Percentiles rank a stretch among this genome's conserved stretches.
Conservation (phyloP, 2,329 filamentous ascomycete genomes). For the Microcyclosporella mali region DNA sequence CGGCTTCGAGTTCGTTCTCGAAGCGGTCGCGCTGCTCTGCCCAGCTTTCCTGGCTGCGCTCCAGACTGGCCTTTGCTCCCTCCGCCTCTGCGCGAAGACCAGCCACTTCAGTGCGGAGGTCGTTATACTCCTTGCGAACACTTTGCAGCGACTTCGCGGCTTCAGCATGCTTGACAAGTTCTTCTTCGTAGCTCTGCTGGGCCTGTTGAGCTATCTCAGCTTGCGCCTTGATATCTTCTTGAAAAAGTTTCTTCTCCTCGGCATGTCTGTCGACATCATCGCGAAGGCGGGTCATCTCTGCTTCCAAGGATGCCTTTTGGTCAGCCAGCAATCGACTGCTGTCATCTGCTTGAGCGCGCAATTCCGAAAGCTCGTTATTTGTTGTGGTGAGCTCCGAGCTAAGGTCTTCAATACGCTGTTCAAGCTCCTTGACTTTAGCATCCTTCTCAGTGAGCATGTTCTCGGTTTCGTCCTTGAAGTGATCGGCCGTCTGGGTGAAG, state of each 20-base stretch:
- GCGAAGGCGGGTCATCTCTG: slow-evolving; percentile 73
- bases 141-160: slow-evolving; percentile 80
- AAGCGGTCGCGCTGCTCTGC: slow-evolving; percentile 71
- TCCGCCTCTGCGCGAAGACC: slow-evolving; percentile 75
- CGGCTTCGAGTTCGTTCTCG: slow-evolving; percentile 74
- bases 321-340: slow-evolving; percentile 65
- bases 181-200: slow-evolving; percentile 90
- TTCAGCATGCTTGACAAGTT: slow-evolving; percentile 90
- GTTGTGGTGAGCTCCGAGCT: slow-evolving; percentile 72
- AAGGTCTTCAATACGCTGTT: slow-evolving; percentile 77
- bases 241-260: slow-evolving; percentile 75
- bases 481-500: slow-evolving; percentile 71
- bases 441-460: slow-evolving; percentile 69
- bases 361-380: slow-evolving; percentile 71
- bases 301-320: slow-evolving; percentile 71
- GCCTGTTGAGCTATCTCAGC: slow-evolving; percentile 89
- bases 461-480: slow-evolving; percentile 84
- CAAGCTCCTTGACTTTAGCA: slow-evolving; percentile 68
- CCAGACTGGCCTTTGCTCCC: slow-evolving; percentile 70
- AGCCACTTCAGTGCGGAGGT: slow-evolving; percentile 71
- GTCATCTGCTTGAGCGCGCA: slow-evolving; percentile 77
- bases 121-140: slow-evolving; percentile 72
- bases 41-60: slow-evolving; percentile 83
- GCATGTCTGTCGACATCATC: slow-evolving; percentile 76
- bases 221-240: slow-evolving; percentile 86